Conservation (phyloP, 1,284 basidiomycete species). For the Sporisorium reilianum region DNA sequence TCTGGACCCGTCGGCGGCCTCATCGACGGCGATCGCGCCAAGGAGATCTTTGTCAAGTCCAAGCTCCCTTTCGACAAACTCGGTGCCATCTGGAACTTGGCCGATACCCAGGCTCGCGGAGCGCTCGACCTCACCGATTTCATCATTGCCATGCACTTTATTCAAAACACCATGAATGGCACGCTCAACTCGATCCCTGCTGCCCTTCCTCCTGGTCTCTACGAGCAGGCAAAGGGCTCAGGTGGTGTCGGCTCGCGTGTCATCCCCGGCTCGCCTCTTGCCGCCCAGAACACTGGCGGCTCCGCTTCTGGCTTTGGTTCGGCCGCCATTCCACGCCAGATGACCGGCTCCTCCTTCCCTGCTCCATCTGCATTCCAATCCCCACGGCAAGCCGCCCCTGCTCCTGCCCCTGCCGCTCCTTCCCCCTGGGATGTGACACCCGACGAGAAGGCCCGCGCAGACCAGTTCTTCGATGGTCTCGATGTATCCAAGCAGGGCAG, state of each 20-base stretch:
- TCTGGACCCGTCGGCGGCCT: constrained; percentile 62
- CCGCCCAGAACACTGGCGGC: constrained; percentile 56
- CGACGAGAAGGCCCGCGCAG: constrained; percentile 82
- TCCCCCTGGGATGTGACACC: constrained; percentile 85
- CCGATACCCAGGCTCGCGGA: constrained; percentile 93
- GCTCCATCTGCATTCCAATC: constrained; percentile 73
- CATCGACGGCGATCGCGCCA: constrained; percentile 83
- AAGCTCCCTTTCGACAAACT: constrained; percentile 89
- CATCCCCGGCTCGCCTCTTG: constrained; percentile 43
- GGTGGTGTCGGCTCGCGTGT: constrained; percentile 41
- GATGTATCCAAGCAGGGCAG: constrained; percentile 82
- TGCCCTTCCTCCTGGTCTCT: constrained; percentile 86
- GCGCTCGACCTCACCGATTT: constrained; percentile 91
- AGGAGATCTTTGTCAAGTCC: constrained; percentile 92
- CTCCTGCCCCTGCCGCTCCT: constrained; percentile 21
- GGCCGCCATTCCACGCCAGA: constrained; percentile 40
- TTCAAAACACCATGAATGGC: constrained; percentile 86
- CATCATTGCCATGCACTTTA: constrained; percentile 91
- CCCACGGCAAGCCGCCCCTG: constrained; percentile 64
- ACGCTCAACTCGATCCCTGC: constrained; percentile 81
- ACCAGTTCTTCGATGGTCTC: constrained; percentile 85
- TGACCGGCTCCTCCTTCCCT: constrained; percentile 49
- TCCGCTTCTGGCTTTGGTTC: constrained; percentile 46
- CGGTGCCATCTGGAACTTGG: constrained; percentile 93
- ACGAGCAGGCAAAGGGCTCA: constrained; percentile 77